Conservation (phyloP, 805 yeast species). For the Spathaspora girioi region DNA sequence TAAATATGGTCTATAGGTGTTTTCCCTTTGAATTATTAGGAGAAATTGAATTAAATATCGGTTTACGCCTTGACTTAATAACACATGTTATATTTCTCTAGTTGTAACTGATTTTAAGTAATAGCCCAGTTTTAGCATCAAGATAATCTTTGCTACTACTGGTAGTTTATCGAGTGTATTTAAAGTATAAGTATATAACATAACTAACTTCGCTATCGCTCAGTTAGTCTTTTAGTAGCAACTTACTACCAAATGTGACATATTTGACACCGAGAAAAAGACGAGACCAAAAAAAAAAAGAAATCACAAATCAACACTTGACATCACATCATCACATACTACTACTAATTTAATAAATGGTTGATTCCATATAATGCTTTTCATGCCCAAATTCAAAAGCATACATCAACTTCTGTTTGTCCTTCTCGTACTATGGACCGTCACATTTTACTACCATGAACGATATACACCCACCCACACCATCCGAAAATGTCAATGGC, state of each 20-base stretch:
- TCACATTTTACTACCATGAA: slow-evolving; percentile 30
- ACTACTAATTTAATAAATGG: background rate
- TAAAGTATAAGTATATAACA: too few species aligned
- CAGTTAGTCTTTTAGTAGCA: background rate
- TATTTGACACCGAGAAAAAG: background rate
- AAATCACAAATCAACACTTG: background rate
- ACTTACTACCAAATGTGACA: background rate
- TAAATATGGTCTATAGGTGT: too few species aligned
- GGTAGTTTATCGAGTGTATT: too few species aligned
- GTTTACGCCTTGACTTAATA: too few species aligned
- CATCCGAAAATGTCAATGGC: slow-evolving; percentile 33
- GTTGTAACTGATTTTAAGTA: too few species aligned
- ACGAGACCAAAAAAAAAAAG: background rate
- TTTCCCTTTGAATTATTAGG: too few species aligned
- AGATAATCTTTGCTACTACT: too few species aligned
- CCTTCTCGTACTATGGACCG: slow-evolving; percentile 24
- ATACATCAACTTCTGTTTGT: slow-evolving; percentile 22
- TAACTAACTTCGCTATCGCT: background rate
- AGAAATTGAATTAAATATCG: too few species aligned
- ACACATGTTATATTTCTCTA: too few species aligned
- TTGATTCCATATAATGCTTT: background rate
- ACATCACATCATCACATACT: background rate
- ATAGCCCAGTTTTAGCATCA: too few species aligned
- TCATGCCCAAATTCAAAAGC: slow-evolving; percentile 23
- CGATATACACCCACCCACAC: slow-evolving; percentile 22